Percentiles rank a stretch among this genome's conserved stretches.
phyloP scores from a whole-genome alignment of 768 basidiomycete genomes.

The Lactarius hengduanensis region DNA sequence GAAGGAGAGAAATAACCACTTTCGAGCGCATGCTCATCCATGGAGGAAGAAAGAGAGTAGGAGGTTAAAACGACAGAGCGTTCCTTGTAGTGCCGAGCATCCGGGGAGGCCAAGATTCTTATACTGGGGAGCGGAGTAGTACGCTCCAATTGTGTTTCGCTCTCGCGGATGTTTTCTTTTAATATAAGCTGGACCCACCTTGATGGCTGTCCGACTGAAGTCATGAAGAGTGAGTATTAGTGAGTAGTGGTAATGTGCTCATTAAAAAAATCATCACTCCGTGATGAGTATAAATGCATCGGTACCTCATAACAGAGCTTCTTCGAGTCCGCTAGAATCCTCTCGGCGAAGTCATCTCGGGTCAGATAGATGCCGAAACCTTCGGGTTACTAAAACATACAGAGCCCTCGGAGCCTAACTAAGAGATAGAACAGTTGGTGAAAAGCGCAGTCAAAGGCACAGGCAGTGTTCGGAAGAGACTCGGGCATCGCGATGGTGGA shows the following conservation, averaged over 20 bases:
- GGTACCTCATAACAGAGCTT: conserved; percentile 17
- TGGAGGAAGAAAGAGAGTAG: conserved; percentile 14
- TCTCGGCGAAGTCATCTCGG: conserved; percentile 18
- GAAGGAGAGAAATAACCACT: conserved; percentile 13
- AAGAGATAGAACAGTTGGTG: conserved; percentile 6
- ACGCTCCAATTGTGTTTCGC: not conserved
- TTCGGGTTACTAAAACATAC: not conserved
- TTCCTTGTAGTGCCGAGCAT: conserved; percentile 19
- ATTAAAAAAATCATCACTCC: conserved; percentile 12
- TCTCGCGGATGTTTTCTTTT: conserved; percentile 9
- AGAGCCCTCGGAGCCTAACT: conserved; percentile 13
- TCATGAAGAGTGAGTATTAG: conserved; percentile 3
- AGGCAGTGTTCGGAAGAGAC: conserved; percentile 19
- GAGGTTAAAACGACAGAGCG: conserved; percentile 13
- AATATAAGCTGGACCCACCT: conserved; percentile 16
- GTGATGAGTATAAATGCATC: conserved; percentile 15
- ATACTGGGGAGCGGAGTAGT: conserved; percentile 8
- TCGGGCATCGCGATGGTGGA: not conserved
- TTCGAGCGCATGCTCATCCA: conserved; percentile 22
- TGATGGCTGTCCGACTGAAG: conserved; percentile 6
- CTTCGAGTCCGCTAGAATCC: conserved; percentile 14
- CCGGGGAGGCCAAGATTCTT: conserved; percentile 8
- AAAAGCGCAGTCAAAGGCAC: conserved; percentile 14
- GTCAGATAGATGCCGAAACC: conserved; percentile 17
- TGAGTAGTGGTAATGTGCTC: not conserved